These are phyloP conservation scores for Saccharomycopsis sp. DNA, from an alignment of 805 yeast species.

Conservation along the genomic window DNA sequence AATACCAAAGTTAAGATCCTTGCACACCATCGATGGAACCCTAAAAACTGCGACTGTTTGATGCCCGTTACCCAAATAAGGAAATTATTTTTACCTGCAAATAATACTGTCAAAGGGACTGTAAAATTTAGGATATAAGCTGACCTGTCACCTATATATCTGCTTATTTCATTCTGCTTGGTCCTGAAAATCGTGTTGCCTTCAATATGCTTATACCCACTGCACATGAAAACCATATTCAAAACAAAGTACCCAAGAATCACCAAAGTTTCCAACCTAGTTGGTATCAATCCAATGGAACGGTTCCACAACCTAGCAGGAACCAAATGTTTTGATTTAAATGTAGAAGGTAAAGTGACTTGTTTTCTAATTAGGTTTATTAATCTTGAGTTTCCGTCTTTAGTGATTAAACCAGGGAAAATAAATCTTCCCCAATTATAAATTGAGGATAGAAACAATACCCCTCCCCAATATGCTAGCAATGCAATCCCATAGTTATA, in stretches of 20 bases:
- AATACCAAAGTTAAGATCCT: conserved; percentile 32
- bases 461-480: conserved; percentile 31
- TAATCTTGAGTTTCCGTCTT: background rate
- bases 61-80: conserved; percentile 55
- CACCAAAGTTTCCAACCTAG: conserved; percentile 33
- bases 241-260: conserved; percentile 30
- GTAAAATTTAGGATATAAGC: conserved; percentile 30
- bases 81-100: conserved; percentile 71
- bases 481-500: conserved; percentile 29
- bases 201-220: conserved; percentile 25
- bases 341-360: conserved; percentile 32
- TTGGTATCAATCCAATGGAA: conserved; percentile 28
- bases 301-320: conserved; percentile 20
- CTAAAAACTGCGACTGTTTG: conserved; percentile 54
- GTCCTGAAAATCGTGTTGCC: conserved; percentile 33
- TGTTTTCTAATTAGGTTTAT: conserved; percentile 17
- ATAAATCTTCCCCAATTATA: conserved; percentile 22
- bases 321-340: conserved; percentile 22
- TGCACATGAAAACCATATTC: conserved; percentile 26
- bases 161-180: conserved; percentile 30
- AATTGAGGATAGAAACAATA: conserved; percentile 29
- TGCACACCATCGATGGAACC: conserved; percentile 62
- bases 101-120: conserved; percentile 51
- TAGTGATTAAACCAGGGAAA: conserved; percentile 4
- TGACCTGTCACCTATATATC: conserved; percentile 36